Evolutionary conservation across 805 yeast species (phyloP), one percentile per base, ranked within the genome.

Genomic region (Yamadazyma scolyti): DNA sequence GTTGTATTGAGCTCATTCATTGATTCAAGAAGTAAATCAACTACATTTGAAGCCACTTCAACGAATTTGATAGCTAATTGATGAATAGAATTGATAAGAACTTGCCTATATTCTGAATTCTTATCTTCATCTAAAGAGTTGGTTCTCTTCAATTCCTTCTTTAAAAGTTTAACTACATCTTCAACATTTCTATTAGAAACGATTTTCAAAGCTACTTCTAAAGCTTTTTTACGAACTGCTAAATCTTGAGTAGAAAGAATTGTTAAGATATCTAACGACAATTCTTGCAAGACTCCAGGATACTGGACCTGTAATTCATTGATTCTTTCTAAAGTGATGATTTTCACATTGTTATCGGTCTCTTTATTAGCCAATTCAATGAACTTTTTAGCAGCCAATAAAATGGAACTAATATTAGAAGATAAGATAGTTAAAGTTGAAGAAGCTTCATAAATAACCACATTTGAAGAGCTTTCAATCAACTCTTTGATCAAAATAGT

Each of bases 271-370:
- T 93, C 97, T 60, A 93, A 70, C 16, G 86, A 78, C 40, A 84
- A 71, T 35, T 84, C 94, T 52, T 85, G 89, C 44, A 90, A 71
- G 28, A 84, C 69, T 31, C 96, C 96, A 14, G 93, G 90, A 52
- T 80, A 76, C 40, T 71, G 73, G 40, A 66, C 65, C 50, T 85
- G 82, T 31, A 93, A 75, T 32, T 82, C 87, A 46, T 75, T 75
- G 38, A 93, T 79, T 57, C 94, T 77, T 52, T 87, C 93, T 51
- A 93, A 71, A 13, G 95, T 93, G 50, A 90, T 89, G 43, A 93
- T 73, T 61, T 94, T 94, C 47, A 90, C 89, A 52, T 89, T 93
- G 64, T 85, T 89, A 59, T 93, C 97, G n/a, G 95, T 73, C 54
- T 88, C 97, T 53, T 82, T 85, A 46, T 81, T 79, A 20, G 96